Base-by-base conservation (phyloP, 768 basidiomycete species). In the Favolaschia claudopus region DNA sequence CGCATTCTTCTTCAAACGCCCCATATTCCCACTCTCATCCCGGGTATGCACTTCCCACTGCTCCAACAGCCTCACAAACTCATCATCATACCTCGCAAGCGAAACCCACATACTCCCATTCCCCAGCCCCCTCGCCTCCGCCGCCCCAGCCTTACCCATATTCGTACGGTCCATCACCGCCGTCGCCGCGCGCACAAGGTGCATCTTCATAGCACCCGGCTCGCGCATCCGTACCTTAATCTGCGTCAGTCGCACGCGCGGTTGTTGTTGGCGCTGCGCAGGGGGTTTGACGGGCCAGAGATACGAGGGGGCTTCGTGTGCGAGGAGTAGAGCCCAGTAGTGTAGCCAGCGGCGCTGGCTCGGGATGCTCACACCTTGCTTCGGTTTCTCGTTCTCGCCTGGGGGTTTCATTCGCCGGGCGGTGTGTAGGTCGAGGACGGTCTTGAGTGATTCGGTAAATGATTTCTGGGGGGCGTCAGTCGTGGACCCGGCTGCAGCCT, bases 11-110 rank as follows among this genome's bases (percentile, higher is more conserved):
- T 67, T 72, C 48, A 72, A 57, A 60, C 72, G 66, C 50, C 80
- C 77, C 73, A 82, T 76, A 36, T 76, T 72, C 19, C 64, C 70
- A 9, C 66, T 63, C 44, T 73, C 69, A 55, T 75, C 74, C 9
- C 85, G 78, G 7, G 87, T 87, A 54, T 76, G 73, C 48, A 69
- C 69, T 71, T 93, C 90, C 83, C 85, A 87, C 43, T 71, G 71
- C 67, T 90, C 86, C 13, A 95, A 76, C 39, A 79, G 73, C 5
- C 84, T 80, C 5, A 92, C 83, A 33, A 94, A 80, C 1, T 71
- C 76, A 63, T 95, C 91, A 60, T 89, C 86, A 68, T 96, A 96
- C 52, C 92, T 79, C n/a, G 91, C 88, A 13, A 95, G 74, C 19
- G 90, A 92, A 3, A 80, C 87, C 91, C 89, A 93, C 5, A 87